These are phyloP conservation scores for Cladosporium sp. DNA, from an alignment of 2,329 filamentous ascomycete species.

Conservation along the genomic window DNA sequence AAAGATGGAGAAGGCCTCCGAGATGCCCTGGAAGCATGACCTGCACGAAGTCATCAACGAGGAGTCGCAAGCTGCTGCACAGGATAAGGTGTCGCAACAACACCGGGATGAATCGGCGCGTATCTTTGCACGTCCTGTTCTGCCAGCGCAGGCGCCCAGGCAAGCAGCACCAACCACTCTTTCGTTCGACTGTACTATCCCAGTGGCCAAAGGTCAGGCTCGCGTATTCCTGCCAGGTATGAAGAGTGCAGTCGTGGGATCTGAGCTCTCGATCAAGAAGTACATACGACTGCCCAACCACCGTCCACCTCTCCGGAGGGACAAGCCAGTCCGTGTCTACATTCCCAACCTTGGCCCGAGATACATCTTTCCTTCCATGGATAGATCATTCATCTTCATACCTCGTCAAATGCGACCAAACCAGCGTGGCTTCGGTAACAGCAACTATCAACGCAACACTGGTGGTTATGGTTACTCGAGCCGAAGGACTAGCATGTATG, in stretches of 20 bases:
- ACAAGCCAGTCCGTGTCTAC: slow-evolving; percentile 94
- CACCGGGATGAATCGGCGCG: slow-evolving; percentile 24
- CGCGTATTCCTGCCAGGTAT: slow-evolving; percentile 76
- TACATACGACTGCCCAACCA: slow-evolving; percentile 95
- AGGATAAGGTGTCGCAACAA: slow-evolving; percentile 16
- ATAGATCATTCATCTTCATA: slow-evolving; percentile 97
- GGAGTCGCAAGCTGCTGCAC: slow-evolving; percentile 20
- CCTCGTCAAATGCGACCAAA: slow-evolving; percentile 89
- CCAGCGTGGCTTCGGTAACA: slow-evolving; percentile 68
- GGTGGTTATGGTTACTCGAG: slow-evolving; percentile 64
- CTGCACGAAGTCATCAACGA: slow-evolving; percentile 67
- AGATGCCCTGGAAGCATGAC: slow-evolving; percentile 85
- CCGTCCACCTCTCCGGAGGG: slow-evolving; percentile 84
- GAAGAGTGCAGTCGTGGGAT: slow-evolving; percentile 61
- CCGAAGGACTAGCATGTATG: slow-evolving; percentile 76
- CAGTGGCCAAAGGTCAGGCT: slow-evolving; percentile 6
- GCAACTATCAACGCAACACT: slow-evolving; percentile 68
- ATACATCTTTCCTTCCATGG: slow-evolving; percentile 85
- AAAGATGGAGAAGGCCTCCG: slow-evolving; percentile 50
- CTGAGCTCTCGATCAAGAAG: slow-evolving; percentile 76
- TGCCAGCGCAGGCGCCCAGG: slow-evolving; percentile 4
- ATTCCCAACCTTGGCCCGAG: slow-evolving; percentile 73
- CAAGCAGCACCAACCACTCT: neutral
- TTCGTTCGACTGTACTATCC: slow-evolving; percentile 6
- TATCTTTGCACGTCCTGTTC: slow-evolving; percentile 19